Evolutionary conservation across 2,329 filamentous ascomycete species (phyloP).

Genomic region (Talaromyces amestolkiae): DNA sequence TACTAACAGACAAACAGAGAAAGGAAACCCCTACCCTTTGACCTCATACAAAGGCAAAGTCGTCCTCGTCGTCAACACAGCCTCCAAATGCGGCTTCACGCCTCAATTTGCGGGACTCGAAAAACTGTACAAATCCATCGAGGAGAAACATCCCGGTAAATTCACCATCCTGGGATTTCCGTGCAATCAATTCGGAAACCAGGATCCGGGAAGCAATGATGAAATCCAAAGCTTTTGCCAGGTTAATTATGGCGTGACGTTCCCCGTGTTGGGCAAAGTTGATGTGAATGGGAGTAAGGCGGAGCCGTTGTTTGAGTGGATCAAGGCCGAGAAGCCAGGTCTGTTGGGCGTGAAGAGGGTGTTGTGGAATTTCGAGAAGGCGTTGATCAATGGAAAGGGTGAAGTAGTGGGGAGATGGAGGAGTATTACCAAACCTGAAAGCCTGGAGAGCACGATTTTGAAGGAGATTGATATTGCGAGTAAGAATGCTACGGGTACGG

Average conservation of each 20-base stretch:
- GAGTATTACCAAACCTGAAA: constrained; percentile 81
- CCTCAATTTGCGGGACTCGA: constrained; percentile 91
- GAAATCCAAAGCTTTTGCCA: constrained; percentile 84
- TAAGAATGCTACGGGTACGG: constrained; percentile 29
- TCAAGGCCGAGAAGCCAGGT: constrained; percentile 71
- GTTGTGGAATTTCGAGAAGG: constrained; percentile 99
- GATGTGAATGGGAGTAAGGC: constrained; percentile 88
- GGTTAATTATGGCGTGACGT: constrained; percentile 88
- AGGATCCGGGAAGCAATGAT: constrained; percentile 82
- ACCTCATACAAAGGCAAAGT: constrained; percentile 81
- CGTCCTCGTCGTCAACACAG: constrained; percentile 93
- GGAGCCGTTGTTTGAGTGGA: constrained; percentile 74
- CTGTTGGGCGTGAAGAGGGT: constrained; percentile 83
- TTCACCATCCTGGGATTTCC: constrained; percentile 93
- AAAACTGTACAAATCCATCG: constrained; percentile 78
- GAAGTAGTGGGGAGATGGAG: constrained; percentile 84
- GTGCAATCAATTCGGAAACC: constrained; percentile 93
- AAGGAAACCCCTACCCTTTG: constrained; percentile 69
- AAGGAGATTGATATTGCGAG: constrained; percentile 65
- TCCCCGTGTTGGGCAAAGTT: constrained; percentile 87
- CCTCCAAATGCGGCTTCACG: constrained; percentile 98
- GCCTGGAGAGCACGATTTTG: constrained; percentile 70
- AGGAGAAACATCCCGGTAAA: constrained; percentile 66
- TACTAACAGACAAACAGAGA: constrained; percentile 51
- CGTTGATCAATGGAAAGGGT: constrained; percentile 81